Percentiles rank a stretch among this genome's conserved stretches.
These are phyloP conservation scores for Penstemon barbatus DNA, from an alignment of 257 asterid genomes.

Conservation along the genomic window DNA sequence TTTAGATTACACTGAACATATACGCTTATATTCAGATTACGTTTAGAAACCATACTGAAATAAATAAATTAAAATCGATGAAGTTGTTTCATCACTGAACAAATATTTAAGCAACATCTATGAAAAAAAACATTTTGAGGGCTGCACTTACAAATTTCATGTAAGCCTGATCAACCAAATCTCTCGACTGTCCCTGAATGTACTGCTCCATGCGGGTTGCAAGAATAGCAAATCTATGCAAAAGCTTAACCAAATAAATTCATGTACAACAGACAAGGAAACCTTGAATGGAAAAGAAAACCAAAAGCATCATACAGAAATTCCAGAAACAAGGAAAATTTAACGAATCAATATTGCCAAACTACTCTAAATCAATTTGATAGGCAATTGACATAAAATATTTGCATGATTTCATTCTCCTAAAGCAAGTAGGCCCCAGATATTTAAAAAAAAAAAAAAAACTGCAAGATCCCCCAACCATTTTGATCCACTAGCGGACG, in stretches of 20 bases:
- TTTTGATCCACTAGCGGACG: not conserved
- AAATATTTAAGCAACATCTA: not conserved
- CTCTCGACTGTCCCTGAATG: slow-evolving; percentile 96
- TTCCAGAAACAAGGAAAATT: no score
- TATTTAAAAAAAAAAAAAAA: not conserved
- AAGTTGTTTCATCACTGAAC: slow-evolving; percentile 14
- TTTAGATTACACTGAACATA: not conserved
- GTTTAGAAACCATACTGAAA: not conserved
- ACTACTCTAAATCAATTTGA: not conserved
- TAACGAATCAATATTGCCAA: not conserved
- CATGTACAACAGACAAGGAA: slow-evolving; percentile 6
- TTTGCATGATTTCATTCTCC: slow-evolving; percentile 1
- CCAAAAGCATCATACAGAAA: not conserved
- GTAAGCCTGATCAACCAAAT: slow-evolving; percentile 98
- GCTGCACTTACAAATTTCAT: slow-evolving; percentile 68
- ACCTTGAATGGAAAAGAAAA: slow-evolving; percentile 11
- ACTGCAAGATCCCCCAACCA: not conserved
- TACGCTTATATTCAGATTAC: not conserved
- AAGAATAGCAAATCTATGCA: slow-evolving; percentile 77
- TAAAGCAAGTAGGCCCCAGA: not conserved
- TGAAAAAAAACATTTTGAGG: not conserved
- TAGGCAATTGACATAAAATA: not conserved
- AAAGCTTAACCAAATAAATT: slow-evolving; percentile 28
- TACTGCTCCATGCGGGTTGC: slow-evolving; percentile 99
- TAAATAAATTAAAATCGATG: slow-evolving; percentile 13